These are phyloP conservation scores for Hemileia vastatrix DNA, from an alignment of 1,284 basidiomycete genomes.

Conservation along the genomic window DNA sequence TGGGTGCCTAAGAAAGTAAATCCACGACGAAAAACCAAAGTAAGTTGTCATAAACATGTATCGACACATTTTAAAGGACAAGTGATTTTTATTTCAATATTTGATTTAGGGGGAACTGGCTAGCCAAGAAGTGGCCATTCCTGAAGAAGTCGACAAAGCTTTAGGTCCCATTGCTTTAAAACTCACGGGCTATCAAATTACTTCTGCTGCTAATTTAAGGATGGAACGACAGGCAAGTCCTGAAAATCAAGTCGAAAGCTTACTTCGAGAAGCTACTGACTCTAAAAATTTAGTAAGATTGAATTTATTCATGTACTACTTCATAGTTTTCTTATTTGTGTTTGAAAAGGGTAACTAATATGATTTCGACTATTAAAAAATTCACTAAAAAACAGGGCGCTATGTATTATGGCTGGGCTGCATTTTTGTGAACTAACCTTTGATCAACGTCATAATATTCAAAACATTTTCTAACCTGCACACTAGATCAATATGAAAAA, in stretches of 20 bases:
- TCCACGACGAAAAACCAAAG: slow-evolving; percentile 40
- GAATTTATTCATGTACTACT: not conserved
- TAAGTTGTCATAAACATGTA: slow-evolving; percentile 25
- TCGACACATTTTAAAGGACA: too few species aligned
- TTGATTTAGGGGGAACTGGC: slow-evolving; percentile 9
- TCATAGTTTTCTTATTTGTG: not conserved
- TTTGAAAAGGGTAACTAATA: not conserved
- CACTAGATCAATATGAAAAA: too few species aligned
- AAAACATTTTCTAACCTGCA: too few species aligned
- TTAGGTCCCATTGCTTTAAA: slow-evolving; percentile 73
- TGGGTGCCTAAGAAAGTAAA: slow-evolving; percentile 63
- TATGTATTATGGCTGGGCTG: slow-evolving; percentile 63
- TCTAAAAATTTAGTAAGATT: slow-evolving; percentile 59
- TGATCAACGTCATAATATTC: too few species aligned
- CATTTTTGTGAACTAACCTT: slow-evolving; percentile 58
- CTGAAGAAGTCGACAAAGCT: slow-evolving; percentile 50
- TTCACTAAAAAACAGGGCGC: slow-evolving; percentile 38
- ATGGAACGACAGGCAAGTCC: slow-evolving; percentile 61
- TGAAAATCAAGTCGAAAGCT: slow-evolving; percentile 73
- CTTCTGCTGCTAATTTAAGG: slow-evolving; percentile 39
- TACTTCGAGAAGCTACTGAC: slow-evolving; percentile 78
- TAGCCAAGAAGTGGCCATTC: slow-evolving; percentile 24
- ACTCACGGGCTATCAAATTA: slow-evolving; percentile 60
- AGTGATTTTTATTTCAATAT: not conserved
- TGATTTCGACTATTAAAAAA: slow-evolving; percentile 62